Conservation (phyloP, 768 basidiomycete species). For the Lactifluus pinguis region DNA sequence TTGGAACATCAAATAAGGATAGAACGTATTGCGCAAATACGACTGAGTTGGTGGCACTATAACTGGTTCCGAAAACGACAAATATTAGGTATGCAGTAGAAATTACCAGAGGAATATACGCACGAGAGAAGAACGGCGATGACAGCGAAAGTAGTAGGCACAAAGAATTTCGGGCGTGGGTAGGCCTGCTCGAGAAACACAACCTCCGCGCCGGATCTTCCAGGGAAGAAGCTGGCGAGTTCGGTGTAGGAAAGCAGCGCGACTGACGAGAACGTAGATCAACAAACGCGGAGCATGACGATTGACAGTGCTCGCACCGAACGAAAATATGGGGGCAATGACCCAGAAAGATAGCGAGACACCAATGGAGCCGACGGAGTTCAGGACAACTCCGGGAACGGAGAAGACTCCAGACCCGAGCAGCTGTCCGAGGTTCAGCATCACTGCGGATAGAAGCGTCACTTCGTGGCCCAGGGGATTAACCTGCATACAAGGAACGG, state of each 20-base stretch:
- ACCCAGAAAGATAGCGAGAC: constrained; percentile 25
- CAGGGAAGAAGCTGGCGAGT: constrained; percentile 39
- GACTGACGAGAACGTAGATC: not conserved
- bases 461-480: constrained; percentile 22
- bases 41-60: constrained; percentile 22
- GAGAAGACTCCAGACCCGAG: constrained; percentile 27
- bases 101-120: constrained; percentile 2
- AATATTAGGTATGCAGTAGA: not conserved
- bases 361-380: constrained; percentile 24
- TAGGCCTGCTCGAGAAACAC: constrained; percentile 39
- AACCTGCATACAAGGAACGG: not conserved
- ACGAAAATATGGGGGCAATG: constrained; percentile 21
- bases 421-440: constrained; percentile 20
- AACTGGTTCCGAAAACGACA: not conserved
- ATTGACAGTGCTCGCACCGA: constrained; percentile 3
- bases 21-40: constrained; percentile 25
- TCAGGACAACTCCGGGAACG: constrained; percentile 23
- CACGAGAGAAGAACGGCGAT: constrained; percentile 23
- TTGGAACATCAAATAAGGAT: constrained; percentile 16
- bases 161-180: constrained; percentile 33
- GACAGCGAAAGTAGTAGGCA: constrained; percentile 37
- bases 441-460: constrained; percentile 19
- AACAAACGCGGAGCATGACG: not conserved
- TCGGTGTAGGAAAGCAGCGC: constrained; percentile 29
- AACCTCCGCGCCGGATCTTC: constrained; percentile 41